Percentiles rank a stretch among this genome's conserved stretches.
Conservation (phyloP, 1,284 basidiomycete genomes). For the Xerocomus nothofagi region DNA sequence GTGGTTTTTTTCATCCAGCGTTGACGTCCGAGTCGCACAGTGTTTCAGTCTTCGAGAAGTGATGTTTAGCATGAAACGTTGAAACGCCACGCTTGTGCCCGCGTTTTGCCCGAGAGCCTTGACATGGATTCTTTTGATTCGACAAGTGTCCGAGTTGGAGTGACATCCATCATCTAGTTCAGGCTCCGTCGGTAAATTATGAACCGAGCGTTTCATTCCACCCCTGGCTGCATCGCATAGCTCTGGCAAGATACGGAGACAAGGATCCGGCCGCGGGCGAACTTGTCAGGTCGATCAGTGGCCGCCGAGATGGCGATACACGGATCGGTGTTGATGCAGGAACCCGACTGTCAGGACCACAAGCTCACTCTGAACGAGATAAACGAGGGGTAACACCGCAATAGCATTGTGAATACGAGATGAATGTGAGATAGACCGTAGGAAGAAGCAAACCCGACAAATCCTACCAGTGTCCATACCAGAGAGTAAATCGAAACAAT, state of each 20-base stretch:
- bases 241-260: not conserved
- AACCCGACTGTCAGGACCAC: not conserved
- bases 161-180: not conserved
- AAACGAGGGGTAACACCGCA: not conserved
- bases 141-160: not conserved
- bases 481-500: not conserved
- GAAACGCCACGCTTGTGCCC: not conserved
- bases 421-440: not conserved
- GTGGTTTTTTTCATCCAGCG: not conserved
- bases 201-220: not conserved
- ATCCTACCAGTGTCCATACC: not conserved
- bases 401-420: not conserved
- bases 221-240: not conserved
- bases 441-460: not conserved
- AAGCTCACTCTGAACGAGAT: not conserved
- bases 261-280: not conserved
- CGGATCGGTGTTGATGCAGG: conserved; percentile 4
- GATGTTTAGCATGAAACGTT: not conserved
- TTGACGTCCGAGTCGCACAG: not conserved
- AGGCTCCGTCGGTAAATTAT: not conserved
- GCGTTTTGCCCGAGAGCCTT: not conserved
- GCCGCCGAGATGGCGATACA: conserved; percentile 2
- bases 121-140: not conserved
- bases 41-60: not conserved
- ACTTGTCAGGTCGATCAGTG: conserved; percentile 1